Evolutionary conservation across 495 filamentous ascomycete species (phyloP).

Genomic region (Rostrohypoxylon terebratum): DNA sequence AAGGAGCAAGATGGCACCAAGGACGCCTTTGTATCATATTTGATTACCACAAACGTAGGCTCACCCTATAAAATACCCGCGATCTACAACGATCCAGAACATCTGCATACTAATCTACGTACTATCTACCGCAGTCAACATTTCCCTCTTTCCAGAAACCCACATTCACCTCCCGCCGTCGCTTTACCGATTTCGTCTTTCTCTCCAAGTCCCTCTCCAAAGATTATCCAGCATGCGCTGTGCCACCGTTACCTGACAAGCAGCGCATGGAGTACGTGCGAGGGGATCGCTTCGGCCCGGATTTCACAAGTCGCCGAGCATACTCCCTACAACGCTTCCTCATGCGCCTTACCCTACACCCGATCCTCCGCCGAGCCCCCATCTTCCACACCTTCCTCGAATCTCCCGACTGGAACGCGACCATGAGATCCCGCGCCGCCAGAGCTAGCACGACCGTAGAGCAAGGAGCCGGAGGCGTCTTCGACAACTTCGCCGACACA

Average conservation of each 20-base stretch:
- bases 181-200: slow-evolving; percentile 98
- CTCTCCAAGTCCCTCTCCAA: slow-evolving; percentile 88
- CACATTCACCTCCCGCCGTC: slow-evolving; percentile 79
- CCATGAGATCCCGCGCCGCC: slow-evolving; percentile 81
- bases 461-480: slow-evolving; percentile 70
- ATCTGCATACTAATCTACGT: background rate
- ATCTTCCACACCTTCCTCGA: slow-evolving; percentile 92
- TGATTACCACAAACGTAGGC: slow-evolving; percentile 87
- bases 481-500: slow-evolving; percentile 94
- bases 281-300: slow-evolving; percentile 91
- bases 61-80: slow-evolving; percentile 14
- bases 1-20: slow-evolving; percentile 98
- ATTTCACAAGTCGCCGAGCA: slow-evolving; percentile 91
- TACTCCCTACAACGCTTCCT: slow-evolving; percentile 94
- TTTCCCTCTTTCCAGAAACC: slow-evolving; percentile 90
- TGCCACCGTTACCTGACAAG: slow-evolving; percentile 96
- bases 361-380: slow-evolving; percentile 83
- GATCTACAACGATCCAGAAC: background rate
- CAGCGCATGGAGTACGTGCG: slow-evolving; percentile 99
- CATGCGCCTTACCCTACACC: slow-evolving; percentile 86
- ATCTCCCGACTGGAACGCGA: slow-evolving; percentile 93
- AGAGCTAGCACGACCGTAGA: slow-evolving; percentile 66
- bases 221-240: slow-evolving; percentile 90
- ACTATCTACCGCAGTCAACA: slow-evolving; percentile 74
- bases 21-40: slow-evolving; percentile 94